phyloP scores from a whole-genome alignment of 148 eudicot genomes.

The Rhododendron ferrugineum region DNA sequence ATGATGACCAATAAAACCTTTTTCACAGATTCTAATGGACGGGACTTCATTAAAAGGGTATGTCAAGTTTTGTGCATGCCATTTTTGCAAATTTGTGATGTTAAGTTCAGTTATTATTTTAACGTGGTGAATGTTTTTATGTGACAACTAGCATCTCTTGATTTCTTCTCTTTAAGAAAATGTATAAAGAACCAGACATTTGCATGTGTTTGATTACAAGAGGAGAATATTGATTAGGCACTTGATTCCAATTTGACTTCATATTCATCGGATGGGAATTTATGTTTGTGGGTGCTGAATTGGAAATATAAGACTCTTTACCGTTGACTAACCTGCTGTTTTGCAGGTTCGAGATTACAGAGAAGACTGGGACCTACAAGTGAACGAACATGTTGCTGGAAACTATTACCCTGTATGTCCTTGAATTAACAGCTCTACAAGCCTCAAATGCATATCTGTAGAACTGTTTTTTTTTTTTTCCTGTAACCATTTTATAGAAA shows the following conservation, averaged over 20 bases:
- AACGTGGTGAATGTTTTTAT: not conserved
- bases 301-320: not conserved
- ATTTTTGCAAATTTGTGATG: not conserved
- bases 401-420: constrained; percentile 73
- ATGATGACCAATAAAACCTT: constrained; percentile 61
- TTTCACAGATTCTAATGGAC: constrained; percentile 76
- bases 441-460: not conserved
- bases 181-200: not conserved
- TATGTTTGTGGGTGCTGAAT: not conserved
- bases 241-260: not conserved
- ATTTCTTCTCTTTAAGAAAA: not conserved
- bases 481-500: not conserved
- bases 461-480: not conserved
- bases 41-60: constrained; percentile 76
- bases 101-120: not conserved
- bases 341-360: constrained; percentile 66
- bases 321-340: constrained; percentile 4
- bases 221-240: not conserved
- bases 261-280: not conserved
- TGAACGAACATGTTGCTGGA: constrained; percentile 66
- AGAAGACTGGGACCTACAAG: constrained; percentile 65
- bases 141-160: not conserved
- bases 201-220: not conserved
- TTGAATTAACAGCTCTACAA: not conserved
- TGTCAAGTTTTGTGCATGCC: constrained; percentile 6